A percentile compares a stretch with the other conserved stretches of the same genome.
phyloP scores from a whole-genome alignment of 108 stramenopile species.

The Nannochloropsis oceanica region DNA sequence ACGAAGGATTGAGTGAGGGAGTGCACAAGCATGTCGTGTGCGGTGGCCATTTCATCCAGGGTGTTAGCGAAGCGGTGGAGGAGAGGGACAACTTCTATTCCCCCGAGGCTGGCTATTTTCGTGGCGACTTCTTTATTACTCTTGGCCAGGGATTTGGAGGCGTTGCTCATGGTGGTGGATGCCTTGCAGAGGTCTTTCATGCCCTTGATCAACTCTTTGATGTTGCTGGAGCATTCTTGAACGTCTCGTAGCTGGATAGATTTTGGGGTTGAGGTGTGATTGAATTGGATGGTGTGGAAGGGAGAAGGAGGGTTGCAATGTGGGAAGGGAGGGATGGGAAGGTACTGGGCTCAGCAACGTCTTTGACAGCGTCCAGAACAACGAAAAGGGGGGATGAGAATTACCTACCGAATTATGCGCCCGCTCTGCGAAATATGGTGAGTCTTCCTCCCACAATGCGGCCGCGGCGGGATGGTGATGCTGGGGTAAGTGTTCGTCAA shows the following conservation, averaged over 20 bases:
- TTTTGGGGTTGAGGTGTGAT: too few relatives aligned
- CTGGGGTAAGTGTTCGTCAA: not conserved
- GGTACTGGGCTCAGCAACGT: not conserved
- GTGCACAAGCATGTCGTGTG: not conserved
- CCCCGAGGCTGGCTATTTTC: not conserved
- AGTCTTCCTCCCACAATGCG: not conserved
- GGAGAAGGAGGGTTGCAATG: not conserved
- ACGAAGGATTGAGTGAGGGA: not conserved
- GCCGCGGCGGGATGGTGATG: not conserved
- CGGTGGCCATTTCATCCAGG: not conserved
- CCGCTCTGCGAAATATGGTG: not conserved
- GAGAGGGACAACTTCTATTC: not conserved
- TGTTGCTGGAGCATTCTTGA: not conserved
- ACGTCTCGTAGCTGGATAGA: not conserved
- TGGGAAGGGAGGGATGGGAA: not conserved
- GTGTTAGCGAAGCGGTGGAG: not conserved
- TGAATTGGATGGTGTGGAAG: not conserved
- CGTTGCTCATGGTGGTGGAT: not conserved
- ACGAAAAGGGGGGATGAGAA: too few relatives aligned
- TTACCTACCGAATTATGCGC: not conserved
- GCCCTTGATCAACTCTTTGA: not conserved
- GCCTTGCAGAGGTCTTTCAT: not conserved
- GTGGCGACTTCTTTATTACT: not conserved
- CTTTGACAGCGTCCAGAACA: not conserved
- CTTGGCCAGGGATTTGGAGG: not conserved